Conservation (phyloP, 805 yeast genomes). For the Candida michaelii region DNA sequence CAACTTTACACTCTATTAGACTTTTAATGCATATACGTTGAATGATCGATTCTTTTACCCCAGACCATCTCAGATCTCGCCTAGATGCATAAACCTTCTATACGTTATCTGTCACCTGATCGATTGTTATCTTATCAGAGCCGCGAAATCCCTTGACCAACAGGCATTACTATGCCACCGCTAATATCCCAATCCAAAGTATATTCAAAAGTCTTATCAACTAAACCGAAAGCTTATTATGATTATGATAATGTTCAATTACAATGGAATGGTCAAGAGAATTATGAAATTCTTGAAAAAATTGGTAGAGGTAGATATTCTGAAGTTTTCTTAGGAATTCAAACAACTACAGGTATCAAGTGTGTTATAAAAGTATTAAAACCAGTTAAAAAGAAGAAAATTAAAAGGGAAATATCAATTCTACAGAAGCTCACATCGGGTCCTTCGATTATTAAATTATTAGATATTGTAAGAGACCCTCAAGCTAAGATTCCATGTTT, state of each 20-base stretch:
- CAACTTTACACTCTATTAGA: no score
- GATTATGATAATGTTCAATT: constrained; percentile 68
- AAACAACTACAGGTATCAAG: constrained; percentile 55
- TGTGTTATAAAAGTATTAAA: constrained; percentile 88
- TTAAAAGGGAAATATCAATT: constrained; percentile 84
- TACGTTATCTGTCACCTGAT: not conserved
- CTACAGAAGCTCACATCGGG: constrained; percentile 83
- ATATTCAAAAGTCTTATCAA: constrained; percentile 71
- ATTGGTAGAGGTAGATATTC: constrained; percentile 93
- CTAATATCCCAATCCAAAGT: constrained; percentile 41
- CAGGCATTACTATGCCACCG: constrained; percentile 3
- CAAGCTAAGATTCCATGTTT: constrained; percentile 82
- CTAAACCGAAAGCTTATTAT: constrained; percentile 75
- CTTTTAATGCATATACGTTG: not conserved
- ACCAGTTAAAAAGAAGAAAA: constrained; percentile 91
- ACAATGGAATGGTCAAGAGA: constrained; percentile 41
- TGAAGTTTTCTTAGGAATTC: constrained; percentile 89
- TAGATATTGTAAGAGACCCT: constrained; percentile 81
- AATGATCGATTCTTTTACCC: no score
- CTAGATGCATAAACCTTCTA: no score
- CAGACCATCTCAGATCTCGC: no score
- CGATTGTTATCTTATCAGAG: constrained; percentile 4
- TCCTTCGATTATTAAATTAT: constrained; percentile 72
- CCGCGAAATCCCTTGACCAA: constrained; percentile 1
- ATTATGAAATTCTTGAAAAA: constrained; percentile 77